Evolutionary conservation across 2,329 filamentous ascomycete genomes (phyloP).

Genomic region (Corniculantispora saksenae): DNA sequence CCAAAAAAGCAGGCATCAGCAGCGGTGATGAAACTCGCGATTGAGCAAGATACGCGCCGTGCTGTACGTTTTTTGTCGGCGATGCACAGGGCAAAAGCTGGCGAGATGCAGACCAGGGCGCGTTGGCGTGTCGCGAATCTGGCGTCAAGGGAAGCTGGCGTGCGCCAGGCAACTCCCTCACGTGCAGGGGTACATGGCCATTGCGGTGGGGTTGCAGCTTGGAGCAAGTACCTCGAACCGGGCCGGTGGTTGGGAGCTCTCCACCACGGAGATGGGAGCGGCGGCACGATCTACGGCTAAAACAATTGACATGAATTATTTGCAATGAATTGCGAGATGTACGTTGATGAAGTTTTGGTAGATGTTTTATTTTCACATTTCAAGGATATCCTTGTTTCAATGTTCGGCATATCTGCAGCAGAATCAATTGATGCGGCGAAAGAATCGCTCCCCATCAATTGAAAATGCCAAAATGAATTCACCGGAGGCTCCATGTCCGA

Average conservation of each 20-base stretch:
- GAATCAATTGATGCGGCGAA: background rate
- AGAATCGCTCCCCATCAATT: background rate
- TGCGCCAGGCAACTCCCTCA: slow-evolving; percentile 10
- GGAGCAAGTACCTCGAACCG: slow-evolving; percentile 5
- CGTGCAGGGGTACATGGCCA: slow-evolving; percentile 14
- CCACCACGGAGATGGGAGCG: slow-evolving; percentile 1
- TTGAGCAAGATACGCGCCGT: background rate
- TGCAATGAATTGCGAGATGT: background rate
- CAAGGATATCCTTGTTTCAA: background rate
- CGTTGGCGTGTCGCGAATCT: slow-evolving; percentile 19
- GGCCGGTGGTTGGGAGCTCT: slow-evolving; percentile 1
- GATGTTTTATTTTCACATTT: background rate
- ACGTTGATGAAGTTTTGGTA: background rate
- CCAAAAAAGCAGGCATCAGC: slow-evolving; percentile 10
- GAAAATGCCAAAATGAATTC: background rate
- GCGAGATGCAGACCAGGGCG: slow-evolving; percentile 14
- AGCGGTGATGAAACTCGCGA: background rate
- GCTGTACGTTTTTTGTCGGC: background rate
- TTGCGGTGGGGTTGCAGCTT: background rate
- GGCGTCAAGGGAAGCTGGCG: slow-evolving; percentile 17
- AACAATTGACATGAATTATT: background rate
- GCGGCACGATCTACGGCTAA: slow-evolving; percentile 2
- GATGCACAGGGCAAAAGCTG: slow-evolving; percentile 6
- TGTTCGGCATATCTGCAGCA: background rate
- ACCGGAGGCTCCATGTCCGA: slow-evolving; percentile 1